Percentiles rank a stretch among this genome's conserved stretches.
phyloP scores from a whole-genome alignment of 768 basidiomycete genomes.

The Agrocybe praecox region DNA sequence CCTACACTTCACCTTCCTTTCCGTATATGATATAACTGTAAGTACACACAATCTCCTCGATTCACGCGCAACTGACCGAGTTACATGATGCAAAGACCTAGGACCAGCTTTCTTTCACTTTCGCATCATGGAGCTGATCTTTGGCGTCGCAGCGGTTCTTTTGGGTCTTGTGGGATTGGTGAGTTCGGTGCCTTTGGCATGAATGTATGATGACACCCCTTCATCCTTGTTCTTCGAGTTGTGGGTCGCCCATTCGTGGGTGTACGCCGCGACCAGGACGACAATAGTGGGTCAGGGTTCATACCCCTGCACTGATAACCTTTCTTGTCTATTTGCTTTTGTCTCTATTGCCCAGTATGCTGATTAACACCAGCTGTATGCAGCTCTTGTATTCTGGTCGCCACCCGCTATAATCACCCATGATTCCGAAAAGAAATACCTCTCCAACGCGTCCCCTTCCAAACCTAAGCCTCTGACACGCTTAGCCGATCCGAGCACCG shows the following conservation, averaged over 20 bases:
- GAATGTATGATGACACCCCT: conserved; percentile 56
- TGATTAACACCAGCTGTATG: conserved; percentile 56
- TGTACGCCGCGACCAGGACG: conserved; percentile 70
- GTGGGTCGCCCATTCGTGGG: conserved; percentile 47
- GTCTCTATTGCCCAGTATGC: conserved; percentile 5
- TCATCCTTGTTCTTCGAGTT: conserved; percentile 97
- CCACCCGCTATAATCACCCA: conserved; percentile 65
- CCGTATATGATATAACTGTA: conserved; percentile 3
- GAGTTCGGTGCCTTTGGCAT: conserved; percentile 23
- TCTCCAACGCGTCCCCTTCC: conserved; percentile 53
- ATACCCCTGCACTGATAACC: conserved; percentile 36
- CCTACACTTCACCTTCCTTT: neutral
- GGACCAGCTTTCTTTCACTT: neutral
- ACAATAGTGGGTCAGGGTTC: conserved; percentile 53
- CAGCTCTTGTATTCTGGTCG: conserved; percentile 72
- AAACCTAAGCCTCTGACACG: conserved; percentile 58
- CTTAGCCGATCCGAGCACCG: conserved; percentile 54
- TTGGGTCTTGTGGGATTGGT: conserved; percentile 36
- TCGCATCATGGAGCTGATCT: conserved; percentile 25
- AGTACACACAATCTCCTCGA: neutral
- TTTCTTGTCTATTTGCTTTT: conserved; percentile 1
- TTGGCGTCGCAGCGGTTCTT: conserved; percentile 34
- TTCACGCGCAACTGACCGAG: neutral
- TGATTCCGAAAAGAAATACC: conserved; percentile 72
- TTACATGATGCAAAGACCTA: neutral